Conservation (phyloP, 441 rosid species). For the Hura crepitans region DNA sequence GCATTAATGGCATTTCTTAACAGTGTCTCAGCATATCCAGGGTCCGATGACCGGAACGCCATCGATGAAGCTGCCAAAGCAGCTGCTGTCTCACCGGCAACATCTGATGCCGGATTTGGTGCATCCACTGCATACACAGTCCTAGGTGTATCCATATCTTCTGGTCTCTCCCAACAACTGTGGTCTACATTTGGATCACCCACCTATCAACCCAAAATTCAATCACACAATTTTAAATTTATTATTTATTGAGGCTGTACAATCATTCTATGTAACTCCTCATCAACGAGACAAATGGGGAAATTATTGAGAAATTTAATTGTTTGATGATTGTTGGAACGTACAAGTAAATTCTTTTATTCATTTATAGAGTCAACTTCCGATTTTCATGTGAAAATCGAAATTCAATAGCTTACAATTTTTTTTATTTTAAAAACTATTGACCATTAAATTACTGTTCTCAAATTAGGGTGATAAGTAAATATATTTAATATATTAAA, state of each 20-base stretch:
- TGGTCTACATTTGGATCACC: constrained; percentile 84
- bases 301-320: too few relatives aligned
- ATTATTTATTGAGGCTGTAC: neutral
- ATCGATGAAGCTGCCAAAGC: constrained; percentile 86
- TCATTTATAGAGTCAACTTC: too few relatives aligned
- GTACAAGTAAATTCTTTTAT: too few relatives aligned
- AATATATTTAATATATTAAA: too few relatives aligned
- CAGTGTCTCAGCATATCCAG: constrained; percentile 68
- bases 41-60: constrained; percentile 70
- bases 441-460: too few relatives aligned
- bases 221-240: neutral
- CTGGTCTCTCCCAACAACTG: constrained; percentile 92
- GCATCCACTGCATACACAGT: constrained; percentile 74
- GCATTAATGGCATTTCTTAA: constrained; percentile 51
- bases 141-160: constrained; percentile 88
- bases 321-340: neutral
- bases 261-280: neutral
- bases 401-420: too few relatives aligned
- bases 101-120: constrained; percentile 85
- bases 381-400: too few relatives aligned
- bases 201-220: constrained; percentile 40
- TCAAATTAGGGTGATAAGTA: too few relatives aligned
- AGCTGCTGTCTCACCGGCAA: constrained; percentile 83
- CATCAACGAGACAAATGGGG: too few relatives aligned
- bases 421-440: too few relatives aligned